phyloP scores from a whole-genome alignment of 2,329 filamentous ascomycete species.

The Endothia cerciana region DNA sequence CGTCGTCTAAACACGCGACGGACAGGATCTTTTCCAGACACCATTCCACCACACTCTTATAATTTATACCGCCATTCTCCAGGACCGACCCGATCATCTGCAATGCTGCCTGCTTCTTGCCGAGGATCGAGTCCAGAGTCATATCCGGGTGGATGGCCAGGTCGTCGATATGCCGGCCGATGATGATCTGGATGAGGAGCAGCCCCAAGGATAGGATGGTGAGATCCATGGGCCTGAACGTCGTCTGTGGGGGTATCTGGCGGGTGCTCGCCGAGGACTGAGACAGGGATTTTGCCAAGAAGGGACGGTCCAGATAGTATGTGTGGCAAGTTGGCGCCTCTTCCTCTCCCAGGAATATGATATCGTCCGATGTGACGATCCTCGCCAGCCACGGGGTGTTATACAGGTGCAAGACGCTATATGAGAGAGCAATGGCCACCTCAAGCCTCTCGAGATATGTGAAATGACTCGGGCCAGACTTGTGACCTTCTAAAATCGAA shows the following conservation, averaged over 20 bases:
- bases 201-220: constrained; percentile 13
- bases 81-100: constrained; percentile 3
- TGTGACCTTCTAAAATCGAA: not conserved
- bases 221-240: constrained; percentile 13
- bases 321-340: not conserved
- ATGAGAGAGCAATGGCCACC: constrained; percentile 15
- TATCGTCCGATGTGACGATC: constrained; percentile 23
- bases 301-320: constrained; percentile 4
- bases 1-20: constrained; percentile 11
- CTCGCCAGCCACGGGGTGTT: constrained; percentile 25
- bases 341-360: constrained; percentile 14
- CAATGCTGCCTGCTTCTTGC: constrained; percentile 9
- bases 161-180: constrained; percentile 6
- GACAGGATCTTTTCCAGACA: constrained; percentile 10
- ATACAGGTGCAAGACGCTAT: constrained; percentile 27
- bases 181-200: constrained; percentile 15
- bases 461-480: not conserved
- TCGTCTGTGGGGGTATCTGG: not conserved
- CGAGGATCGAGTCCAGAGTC: constrained; percentile 2
- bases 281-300: not conserved
- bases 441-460: constrained; percentile 21
- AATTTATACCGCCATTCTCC: constrained; percentile 14
- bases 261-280: not conserved
- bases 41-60: constrained; percentile 9
- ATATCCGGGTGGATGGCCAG: constrained; percentile 8